Evolutionary conservation across 148 eudicot species (phyloP).

Genomic region (Rhododendron williamsianum): DNA sequence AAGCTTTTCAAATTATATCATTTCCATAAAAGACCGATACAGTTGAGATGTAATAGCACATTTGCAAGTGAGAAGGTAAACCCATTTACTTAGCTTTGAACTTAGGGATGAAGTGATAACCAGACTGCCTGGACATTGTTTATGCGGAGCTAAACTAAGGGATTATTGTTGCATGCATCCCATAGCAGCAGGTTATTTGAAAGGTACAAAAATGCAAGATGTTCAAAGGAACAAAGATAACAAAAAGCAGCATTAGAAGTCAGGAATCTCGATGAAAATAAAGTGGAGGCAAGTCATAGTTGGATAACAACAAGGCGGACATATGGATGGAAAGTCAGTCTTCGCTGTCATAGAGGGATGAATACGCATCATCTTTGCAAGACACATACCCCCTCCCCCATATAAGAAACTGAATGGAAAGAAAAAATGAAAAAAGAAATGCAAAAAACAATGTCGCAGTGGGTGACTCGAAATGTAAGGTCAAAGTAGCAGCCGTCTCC

Average conservation of each 20-base stretch:
- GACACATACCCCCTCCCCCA: neutral
- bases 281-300: neutral
- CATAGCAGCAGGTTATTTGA: neutral
- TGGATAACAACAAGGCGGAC: neutral
- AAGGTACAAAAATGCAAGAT: neutral
- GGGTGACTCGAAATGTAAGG: neutral
- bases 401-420: neutral
- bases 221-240: neutral
- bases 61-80: neutral
- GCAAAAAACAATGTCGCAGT: neutral
- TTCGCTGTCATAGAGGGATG: neutral
- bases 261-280: neutral
- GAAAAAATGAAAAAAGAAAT: neutral
- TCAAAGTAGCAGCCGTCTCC: neutral
- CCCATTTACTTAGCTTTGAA: neutral
- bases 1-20: neutral
- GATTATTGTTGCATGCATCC: neutral
- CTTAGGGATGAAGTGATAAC: neutral
- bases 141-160: neutral
- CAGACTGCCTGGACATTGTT: neutral
- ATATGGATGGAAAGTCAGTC: neutral
- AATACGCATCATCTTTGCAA: neutral
- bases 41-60: neutral
- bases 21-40: neutral
- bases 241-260: neutral